These are phyloP conservation scores for Aspergillus phoenicis DNA, from an alignment of 2,329 filamentous ascomycete genomes.

Conservation along the genomic window DNA sequence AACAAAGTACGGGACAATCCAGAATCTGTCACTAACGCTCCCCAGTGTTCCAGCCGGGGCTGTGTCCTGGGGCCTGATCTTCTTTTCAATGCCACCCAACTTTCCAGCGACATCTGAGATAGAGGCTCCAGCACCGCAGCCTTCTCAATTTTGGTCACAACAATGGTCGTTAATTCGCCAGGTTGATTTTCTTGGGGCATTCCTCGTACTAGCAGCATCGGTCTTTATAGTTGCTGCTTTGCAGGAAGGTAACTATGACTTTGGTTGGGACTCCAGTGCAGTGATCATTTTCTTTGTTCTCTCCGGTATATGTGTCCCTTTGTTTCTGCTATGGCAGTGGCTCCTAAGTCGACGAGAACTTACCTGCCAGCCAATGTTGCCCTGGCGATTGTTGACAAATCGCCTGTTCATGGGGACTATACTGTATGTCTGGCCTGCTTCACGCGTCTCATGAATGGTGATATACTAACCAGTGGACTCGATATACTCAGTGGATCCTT, in stretches of 20 bases:
- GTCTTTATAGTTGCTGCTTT: slow-evolving; percentile 2
- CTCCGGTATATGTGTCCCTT: background rate
- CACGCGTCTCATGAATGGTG: too few species aligned
- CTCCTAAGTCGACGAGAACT: background rate
- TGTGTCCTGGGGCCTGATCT: background rate
- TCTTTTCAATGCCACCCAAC: slow-evolving; percentile 1
- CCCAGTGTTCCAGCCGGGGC: slow-evolving; percentile 2
- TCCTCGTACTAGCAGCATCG: background rate
- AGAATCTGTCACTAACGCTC: too few species aligned
- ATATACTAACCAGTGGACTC: too few species aligned
- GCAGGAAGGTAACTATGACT: background rate
- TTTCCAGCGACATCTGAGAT: background rate
- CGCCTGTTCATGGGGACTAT: background rate
- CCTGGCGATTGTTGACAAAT: background rate
- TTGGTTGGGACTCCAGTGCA: background rate
- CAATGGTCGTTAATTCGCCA: background rate
- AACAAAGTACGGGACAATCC: too few species aligned
- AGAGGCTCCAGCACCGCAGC: too few species aligned
- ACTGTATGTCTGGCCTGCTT: too few species aligned
- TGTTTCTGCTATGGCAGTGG: background rate
- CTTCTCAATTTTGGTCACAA: too few species aligned
- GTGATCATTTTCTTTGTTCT: background rate
- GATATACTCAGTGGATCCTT: too few species aligned
- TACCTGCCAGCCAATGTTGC: slow-evolving; percentile 4
- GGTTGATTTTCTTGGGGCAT: background rate